Evolutionary conservation across 2,329 filamentous ascomycete species (phyloP), one percentile per base, ranked within the genome.

Genomic region (Tolypocladium inflatum): DNA sequence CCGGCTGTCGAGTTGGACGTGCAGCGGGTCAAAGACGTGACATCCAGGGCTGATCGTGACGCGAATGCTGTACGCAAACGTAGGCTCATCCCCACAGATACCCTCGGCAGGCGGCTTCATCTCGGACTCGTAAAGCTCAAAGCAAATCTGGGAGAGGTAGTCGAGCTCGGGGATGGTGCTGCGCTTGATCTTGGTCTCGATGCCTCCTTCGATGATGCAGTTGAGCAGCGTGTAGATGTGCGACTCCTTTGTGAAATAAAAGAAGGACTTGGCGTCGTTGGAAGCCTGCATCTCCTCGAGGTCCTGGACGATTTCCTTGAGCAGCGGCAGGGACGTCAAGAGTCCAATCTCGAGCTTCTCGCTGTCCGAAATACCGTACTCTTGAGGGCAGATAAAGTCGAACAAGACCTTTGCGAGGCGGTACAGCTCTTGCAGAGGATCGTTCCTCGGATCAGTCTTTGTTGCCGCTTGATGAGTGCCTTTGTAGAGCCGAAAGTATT

Each of bases 271-370:
- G 51, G 92, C 91, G 64, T 95, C 90, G 56, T 93, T 88, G 0
- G 90, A 95, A 4, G 94, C 93, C 74, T 99, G 94, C 73, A 97
- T 91, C 73, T 97, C 92, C 75, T 99, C 95, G 2, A 99, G 81
- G 67, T 99, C 93, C 68, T 92, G 89, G 8, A 99, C 94, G 66
- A 99, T 97, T 74, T 99, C 94, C 71, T 95, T 95, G 52, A 99
- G 83, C 19, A 99, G 80, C 2, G 94, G 95, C 53, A 99, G 78
- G 15, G 92, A 97, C 0, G 94, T 99, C 64, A 99, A 77, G 1
- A 99, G 82, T 2, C 94, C 94, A 71, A 99, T 99, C 71, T 99
- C 94, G n/a, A 99, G 83, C 78, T 99, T 99, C 74, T 99, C 94
- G 59, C 86, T 88, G 68, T 97, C 89, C 4, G 89, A 91, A 64